Evolutionary conservation across 495 filamentous ascomycete genomes (phyloP).

Genomic region (Trichodelitschia bisporula): DNA sequence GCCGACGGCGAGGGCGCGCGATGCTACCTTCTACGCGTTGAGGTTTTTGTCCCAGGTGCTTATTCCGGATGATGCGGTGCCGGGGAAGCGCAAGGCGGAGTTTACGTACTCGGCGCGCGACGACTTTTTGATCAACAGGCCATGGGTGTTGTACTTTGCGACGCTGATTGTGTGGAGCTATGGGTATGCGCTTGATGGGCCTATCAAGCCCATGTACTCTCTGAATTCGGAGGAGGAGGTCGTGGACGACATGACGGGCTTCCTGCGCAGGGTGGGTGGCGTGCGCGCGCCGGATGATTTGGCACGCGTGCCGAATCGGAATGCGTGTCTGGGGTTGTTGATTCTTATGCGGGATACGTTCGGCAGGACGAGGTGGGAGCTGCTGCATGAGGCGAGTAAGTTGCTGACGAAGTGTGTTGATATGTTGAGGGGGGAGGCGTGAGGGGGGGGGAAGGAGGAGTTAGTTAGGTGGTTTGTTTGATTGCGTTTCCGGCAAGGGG

Average conservation of each 20-base stretch:
- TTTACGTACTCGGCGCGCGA: slow-evolving; percentile 55
- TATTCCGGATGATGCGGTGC: slow-evolving; percentile 21
- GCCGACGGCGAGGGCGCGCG: slow-evolving; percentile 69
- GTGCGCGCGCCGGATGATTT: slow-evolving; percentile 66
- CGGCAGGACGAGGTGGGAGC: slow-evolving; percentile 64
- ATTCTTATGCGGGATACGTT: slow-evolving; percentile 67
- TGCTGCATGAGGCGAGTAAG: slow-evolving; percentile 64
- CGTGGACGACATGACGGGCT: slow-evolving; percentile 54
- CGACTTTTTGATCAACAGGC: slow-evolving; percentile 73
- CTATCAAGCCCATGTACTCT: slow-evolving; percentile 28
- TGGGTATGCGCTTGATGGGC: slow-evolving; percentile 74
- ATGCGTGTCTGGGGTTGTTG: slow-evolving; percentile 59
- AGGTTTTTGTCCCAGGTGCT: slow-evolving; percentile 68
- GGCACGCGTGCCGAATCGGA: slow-evolving; percentile 47
- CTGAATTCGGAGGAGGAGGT: slow-evolving; percentile 35
- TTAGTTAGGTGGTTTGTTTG: no score
- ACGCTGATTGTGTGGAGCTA: slow-evolving; percentile 87
- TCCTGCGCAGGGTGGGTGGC: slow-evolving; percentile 45
- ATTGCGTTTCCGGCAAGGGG: no score
- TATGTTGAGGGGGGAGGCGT: slow-evolving; percentile 17
- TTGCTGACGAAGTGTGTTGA: slow-evolving; percentile 59
- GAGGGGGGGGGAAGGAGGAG: neutral
- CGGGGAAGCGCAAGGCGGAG: neutral
- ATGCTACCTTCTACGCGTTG: slow-evolving; percentile 83
- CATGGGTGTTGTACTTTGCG: slow-evolving; percentile 95